phyloP scores from a whole-genome alignment of 2,329 filamentous ascomycete species.

The Trichoderma afroharzianum region DNA sequence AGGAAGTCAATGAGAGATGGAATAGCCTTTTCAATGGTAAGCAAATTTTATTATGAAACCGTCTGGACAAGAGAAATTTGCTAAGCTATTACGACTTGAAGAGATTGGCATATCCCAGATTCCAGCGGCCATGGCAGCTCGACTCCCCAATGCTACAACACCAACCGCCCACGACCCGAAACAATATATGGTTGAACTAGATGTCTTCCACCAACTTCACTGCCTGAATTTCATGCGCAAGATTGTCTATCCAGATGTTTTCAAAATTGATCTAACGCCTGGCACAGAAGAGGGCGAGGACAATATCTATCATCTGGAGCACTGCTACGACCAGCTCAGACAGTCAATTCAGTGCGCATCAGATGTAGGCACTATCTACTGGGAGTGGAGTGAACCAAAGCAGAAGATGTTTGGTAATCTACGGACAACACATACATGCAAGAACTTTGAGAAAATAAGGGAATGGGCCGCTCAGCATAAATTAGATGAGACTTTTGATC shows the following conservation, averaged over 20 bases:
- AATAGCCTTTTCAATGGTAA: slow-evolving; percentile 41
- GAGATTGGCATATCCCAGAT: slow-evolving; percentile 57
- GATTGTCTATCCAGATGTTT: slow-evolving; percentile 47
- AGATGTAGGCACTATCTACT: slow-evolving; percentile 52
- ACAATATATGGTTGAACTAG: slow-evolving; percentile 48
- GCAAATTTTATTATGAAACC: not conserved
- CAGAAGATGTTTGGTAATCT: slow-evolving; percentile 51
- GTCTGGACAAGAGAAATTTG: not conserved
- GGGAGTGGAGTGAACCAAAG: slow-evolving; percentile 43
- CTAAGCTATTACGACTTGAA: not conserved
- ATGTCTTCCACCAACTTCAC: slow-evolving; percentile 52
- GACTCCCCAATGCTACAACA: slow-evolving; percentile 50
- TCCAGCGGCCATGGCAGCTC: slow-evolving; percentile 47
- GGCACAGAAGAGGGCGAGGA: slow-evolving; percentile 43
- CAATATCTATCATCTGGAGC: slow-evolving; percentile 36
- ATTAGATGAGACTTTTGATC: slow-evolving; percentile 16
- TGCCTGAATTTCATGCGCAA: slow-evolving; percentile 47
- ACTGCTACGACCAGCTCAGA: slow-evolving; percentile 53
- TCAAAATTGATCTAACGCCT: slow-evolving; percentile 36
- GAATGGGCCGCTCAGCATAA: slow-evolving; percentile 43
- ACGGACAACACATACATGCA: slow-evolving; percentile 49
- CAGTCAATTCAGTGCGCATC: slow-evolving; percentile 52
- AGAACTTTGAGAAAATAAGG: slow-evolving; percentile 49
- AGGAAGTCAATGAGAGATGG: slow-evolving; percentile 55
- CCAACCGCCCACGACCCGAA: slow-evolving; percentile 51